Conservation (phyloP, 2,329 filamentous ascomycete genomes). For the Fusarium falciforme region DNA sequence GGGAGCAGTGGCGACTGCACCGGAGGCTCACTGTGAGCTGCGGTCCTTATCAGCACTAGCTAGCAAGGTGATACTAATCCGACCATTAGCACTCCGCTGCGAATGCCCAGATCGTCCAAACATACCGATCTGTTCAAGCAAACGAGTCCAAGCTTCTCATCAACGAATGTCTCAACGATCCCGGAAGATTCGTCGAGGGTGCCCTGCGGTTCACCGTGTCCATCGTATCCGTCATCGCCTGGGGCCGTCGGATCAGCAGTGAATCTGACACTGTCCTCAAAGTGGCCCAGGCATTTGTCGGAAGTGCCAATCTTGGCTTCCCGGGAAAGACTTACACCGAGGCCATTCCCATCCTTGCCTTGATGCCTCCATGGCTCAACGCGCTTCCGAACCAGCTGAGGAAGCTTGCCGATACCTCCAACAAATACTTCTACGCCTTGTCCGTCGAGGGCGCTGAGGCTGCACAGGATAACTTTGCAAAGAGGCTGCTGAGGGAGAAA, state of each 20-base stretch:
- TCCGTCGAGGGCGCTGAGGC: slow-evolving; percentile 4
- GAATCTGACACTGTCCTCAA: slow-evolving; percentile 11
- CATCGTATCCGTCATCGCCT: slow-evolving; percentile 13
- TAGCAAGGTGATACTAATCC: neutral
- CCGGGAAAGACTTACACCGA: slow-evolving; percentile 18
- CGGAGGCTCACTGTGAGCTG: slow-evolving; percentile 9
- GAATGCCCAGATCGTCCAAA: slow-evolving; percentile 12
- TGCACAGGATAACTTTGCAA: slow-evolving; percentile 9
- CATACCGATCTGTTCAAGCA: slow-evolving; percentile 5
- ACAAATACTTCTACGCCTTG: slow-evolving; percentile 13
- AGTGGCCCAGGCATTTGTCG: slow-evolving; percentile 17
- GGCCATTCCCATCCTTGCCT: slow-evolving; percentile 9
- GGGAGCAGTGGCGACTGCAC: slow-evolving; percentile 10
- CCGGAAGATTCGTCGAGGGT: slow-evolving; percentile 1
- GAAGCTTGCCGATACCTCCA: slow-evolving; percentile 6
- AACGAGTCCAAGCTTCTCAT: slow-evolving; percentile 7
- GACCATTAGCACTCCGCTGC: slow-evolving; percentile 3
- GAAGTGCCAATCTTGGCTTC: slow-evolving; percentile 17
- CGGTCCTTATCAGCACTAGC: too few species aligned
- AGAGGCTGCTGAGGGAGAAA: slow-evolving; percentile 7
- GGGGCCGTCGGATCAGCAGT: slow-evolving; percentile 6
- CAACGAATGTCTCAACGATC: slow-evolving; percentile 1
- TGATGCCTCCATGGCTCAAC: slow-evolving; percentile 6
- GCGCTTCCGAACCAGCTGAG: slow-evolving; percentile 7
- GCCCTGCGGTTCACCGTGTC: slow-evolving; percentile 15